These are phyloP conservation scores for Friedmanniomyces endolithicus DNA, from an alignment of 495 filamentous ascomycete genomes.

Conservation along the genomic window DNA sequence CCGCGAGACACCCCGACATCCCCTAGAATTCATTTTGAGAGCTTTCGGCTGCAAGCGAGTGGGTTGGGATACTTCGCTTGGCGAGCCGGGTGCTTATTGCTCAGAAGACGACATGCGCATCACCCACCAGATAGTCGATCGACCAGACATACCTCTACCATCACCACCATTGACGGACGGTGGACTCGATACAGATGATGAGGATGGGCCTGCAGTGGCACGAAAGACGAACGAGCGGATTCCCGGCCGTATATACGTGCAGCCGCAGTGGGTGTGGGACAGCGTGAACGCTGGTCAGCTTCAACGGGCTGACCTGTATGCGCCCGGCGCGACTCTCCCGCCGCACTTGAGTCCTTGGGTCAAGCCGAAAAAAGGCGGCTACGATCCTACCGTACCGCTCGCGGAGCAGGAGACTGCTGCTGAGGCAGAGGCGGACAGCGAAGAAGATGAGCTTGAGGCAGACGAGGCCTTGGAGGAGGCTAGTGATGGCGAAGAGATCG, in stretches of 20 bases:
- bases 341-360: slow-evolving; percentile 96
- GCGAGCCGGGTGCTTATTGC: slow-evolving; percentile 82
- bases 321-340: slow-evolving; percentile 74
- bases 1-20: slow-evolving; percentile 78
- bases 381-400: slow-evolving; percentile 74
- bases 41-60: slow-evolving; percentile 93
- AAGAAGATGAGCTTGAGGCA: slow-evolving; percentile 36
- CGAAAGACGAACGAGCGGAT: slow-evolving; percentile 44
- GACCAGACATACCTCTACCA: slow-evolving; percentile 58
- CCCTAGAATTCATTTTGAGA: slow-evolving; percentile 86
- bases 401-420: slow-evolving; percentile 67
- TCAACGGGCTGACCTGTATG: slow-evolving; percentile 77
- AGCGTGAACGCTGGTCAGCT: slow-evolving; percentile 81
- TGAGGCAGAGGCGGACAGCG: slow-evolving; percentile 49
- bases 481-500: slow-evolving; percentile 30
- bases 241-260: slow-evolving; percentile 79
- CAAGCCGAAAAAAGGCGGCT: slow-evolving; percentile 66
- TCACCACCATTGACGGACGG: slow-evolving; percentile 35
- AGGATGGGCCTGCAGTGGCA: slow-evolving; percentile 27
- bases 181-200: slow-evolving; percentile 36
- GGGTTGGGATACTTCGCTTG: slow-evolving; percentile 81
- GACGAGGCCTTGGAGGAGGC: slow-evolving; percentile 33
- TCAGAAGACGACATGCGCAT: slow-evolving; percentile 77
- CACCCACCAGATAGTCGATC: slow-evolving; percentile 92
- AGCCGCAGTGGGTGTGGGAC: slow-evolving; percentile 98